phyloP scores from a whole-genome alignment of 495 filamentous ascomycete species.

The Podospora sp. region DNA sequence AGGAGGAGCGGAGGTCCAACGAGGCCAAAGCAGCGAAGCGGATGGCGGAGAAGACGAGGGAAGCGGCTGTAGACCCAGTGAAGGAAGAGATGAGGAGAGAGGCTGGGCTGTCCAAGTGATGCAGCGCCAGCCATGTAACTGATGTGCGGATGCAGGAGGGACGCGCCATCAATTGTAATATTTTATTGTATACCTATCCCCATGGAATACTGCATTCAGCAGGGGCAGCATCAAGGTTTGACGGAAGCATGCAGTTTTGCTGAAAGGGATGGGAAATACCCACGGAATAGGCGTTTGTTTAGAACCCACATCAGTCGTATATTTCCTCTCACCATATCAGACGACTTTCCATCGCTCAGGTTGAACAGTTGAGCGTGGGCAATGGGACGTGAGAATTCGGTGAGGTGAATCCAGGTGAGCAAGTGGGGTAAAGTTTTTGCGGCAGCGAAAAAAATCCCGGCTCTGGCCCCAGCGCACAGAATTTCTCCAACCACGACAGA shows the following conservation, averaged over 20 bases:
- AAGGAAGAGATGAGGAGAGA: slow-evolving; percentile 61
- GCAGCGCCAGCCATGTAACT: not conserved
- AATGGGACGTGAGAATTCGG: slow-evolving; percentile 15
- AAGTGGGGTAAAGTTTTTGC: slow-evolving; percentile 41
- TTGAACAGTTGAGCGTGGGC: not conserved
- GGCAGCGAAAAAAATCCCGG: slow-evolving; percentile 39
- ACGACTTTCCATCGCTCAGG: not conserved
- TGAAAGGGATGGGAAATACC: not conserved
- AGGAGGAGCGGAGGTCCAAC: slow-evolving; percentile 48
- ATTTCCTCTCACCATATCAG: not conserved
- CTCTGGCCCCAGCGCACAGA: slow-evolving; percentile 39
- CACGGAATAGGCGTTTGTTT: not conserved
- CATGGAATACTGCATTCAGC: no score
- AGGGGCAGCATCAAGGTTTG: not conserved
- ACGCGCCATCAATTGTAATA: not conserved
- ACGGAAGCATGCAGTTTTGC: no score
- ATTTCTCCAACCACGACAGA: slow-evolving; percentile 40
- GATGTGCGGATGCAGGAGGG: not conserved
- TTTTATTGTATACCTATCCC: not conserved
- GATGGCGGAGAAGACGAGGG: slow-evolving; percentile 52
- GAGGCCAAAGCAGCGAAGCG: not conserved
- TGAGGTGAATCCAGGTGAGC: slow-evolving; percentile 23
- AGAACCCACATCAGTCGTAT: not conserved
- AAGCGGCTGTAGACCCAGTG: slow-evolving; percentile 63
- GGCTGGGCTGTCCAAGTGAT: slow-evolving; percentile 23